Evolutionary conservation across 2,329 filamentous ascomycete genomes (phyloP), one percentile per base, ranked within the genome.

Genomic region (Apiospora marii): DNA sequence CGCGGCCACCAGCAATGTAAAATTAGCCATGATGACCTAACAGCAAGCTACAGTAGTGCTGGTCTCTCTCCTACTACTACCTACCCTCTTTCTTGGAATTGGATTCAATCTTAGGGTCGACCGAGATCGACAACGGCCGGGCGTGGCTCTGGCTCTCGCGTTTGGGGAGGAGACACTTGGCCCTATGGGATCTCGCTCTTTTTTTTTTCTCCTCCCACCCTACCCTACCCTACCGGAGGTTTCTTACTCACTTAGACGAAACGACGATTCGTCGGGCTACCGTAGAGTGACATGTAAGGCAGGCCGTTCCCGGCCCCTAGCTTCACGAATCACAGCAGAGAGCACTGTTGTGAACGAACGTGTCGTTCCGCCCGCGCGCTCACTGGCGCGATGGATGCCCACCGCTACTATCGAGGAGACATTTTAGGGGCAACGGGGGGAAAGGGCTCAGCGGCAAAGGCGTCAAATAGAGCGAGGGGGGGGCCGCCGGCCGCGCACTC

Each of bases 61-160:
- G 10, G 37, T 41, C 37, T 41, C 10, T 41, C 5, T 41, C 37
- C 8, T 41, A 30, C 27, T 30, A 30, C 37, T 41, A 8, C 10
- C 37, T 41, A 8, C 10, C 37, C 10, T 8, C n/a, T 51, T 19
- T 19, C 30, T 22, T 61, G 53, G 53, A 61, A 61, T 61, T 58
- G 51, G 30, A 34, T 37, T 37, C 30, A 61, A 12, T 34, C 12
- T 49, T 49, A 49, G 30, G 53, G 30, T 10, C 4, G 30, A 61
- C 53, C 30, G 53, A 41, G 37, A 61, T 37, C 58, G 30, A 64
- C 34, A 64, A 64, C 58, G 58, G 34, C 34, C 34, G 58, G 34
- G 58, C 34, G 30, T 64, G 58, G 49, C 49, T 8, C 37, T 8
- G 53, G 27, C 27, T 30, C 27, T 30, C 49, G 49, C 30, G 27